Base-by-base conservation (phyloP, 75 land plant genomes). In the Adiantum capillusveneris region DNA sequence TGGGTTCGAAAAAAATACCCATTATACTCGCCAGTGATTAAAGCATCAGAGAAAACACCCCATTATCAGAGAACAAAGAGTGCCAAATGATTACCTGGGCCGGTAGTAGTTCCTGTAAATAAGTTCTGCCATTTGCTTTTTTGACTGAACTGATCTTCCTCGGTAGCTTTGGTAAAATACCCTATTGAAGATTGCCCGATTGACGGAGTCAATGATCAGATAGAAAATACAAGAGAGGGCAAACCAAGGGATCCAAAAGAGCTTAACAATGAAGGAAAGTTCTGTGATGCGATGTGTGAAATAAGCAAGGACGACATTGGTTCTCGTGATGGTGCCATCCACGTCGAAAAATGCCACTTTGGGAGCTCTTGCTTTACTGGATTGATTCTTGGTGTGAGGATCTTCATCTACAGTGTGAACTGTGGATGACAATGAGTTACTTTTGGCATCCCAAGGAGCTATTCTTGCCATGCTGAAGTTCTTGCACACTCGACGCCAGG, bases 291-390 rank as follows among this genome's bases (percentile, higher is more conserved):
- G 63, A 17, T 25, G 52, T 1, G 64, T 58, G 19, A 27, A 59
- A 34, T 68, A 68, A n/a, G 70, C 70, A 6, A 68, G 18, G 24
- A 68, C 70, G 19, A 68, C 70, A 68, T 68, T 68, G 13, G 70
- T 68, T 13, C 58, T 31, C 24, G 58, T 58, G 20, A 68, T 53
- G 18, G 70, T 68, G 2, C 70, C 70, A 60, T 68, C 70, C 25
- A 68, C 64, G 29, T 68, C 70, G 31, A 68, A 68, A 58, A 68
- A 68, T 1, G 70, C 70, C 5, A 65, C 70, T 25, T 60, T 68
- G 1, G 36, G 24, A 29, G 59, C 25, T 34, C 27, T 34, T 11
- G 17, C 53, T 27, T 17, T 43, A 25, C 6, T 53, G 25, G 55
- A 53, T 25, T 2, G 25, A 5, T 25, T 14, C 14, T 53, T 53